Conservation (phyloP, 305 asterid species). For the Fraxinus nigra region DNA sequence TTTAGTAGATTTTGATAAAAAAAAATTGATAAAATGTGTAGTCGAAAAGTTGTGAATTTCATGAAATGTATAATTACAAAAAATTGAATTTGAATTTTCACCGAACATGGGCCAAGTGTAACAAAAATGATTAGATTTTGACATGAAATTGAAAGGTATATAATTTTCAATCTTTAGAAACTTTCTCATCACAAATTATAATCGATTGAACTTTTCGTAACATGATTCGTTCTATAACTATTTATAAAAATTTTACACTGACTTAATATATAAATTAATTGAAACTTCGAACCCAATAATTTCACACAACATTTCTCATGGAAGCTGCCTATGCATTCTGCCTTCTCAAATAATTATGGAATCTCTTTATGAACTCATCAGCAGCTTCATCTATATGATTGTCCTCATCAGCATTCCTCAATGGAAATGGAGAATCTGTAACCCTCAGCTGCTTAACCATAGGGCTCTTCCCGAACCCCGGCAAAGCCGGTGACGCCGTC, state of each 20-base stretch:
- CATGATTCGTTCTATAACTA: not conserved
- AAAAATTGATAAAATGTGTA: not conserved
- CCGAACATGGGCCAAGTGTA: not conserved
- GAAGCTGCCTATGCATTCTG: conserved; percentile 26
- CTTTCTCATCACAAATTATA: not conserved
- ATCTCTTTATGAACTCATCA: conserved; percentile 54
- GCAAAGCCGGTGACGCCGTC: conserved; percentile 56
- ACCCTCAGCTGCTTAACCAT: conserved; percentile 45
- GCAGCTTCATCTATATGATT: conserved; percentile 61
- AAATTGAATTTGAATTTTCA: no score
- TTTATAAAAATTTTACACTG: not conserved
- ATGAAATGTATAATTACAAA: not conserved
- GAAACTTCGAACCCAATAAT: not conserved
- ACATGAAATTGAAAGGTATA: not conserved
- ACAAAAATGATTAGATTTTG: not conserved
- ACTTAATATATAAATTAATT: not conserved
- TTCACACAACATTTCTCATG: not conserved
- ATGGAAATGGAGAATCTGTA: conserved; percentile 38
- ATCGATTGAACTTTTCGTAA: not conserved
- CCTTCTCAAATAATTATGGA: conserved; percentile 46
- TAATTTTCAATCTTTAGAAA: not conserved
- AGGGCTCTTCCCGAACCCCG: conserved; percentile 71
- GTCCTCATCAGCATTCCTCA: conserved; percentile 32
- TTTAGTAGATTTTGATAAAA: not conserved
- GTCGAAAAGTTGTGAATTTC: not conserved